Base-by-base conservation (phyloP, 1,284 basidiomycete species). In the Veloboletus limbatus region DNA sequence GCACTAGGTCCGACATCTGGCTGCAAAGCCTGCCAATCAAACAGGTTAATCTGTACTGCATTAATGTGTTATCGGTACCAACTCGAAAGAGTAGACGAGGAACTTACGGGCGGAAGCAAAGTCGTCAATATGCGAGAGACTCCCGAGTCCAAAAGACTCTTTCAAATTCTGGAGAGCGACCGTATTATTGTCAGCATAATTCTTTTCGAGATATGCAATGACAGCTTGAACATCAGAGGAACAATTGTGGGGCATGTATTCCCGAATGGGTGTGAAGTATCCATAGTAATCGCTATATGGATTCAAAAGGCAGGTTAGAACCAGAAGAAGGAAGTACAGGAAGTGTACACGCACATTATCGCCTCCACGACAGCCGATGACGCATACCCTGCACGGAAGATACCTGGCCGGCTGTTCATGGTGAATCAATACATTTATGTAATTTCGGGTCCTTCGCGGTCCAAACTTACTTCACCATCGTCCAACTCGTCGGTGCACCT, bases 301-400 rank as follows among this genome's bases (percentile, higher is more conserved):
- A 41, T 33, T 7, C n/a, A n/a, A 5, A 25, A 20, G 18, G 6
- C 16, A 1, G 26, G 21, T 51, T 22, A 53, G 43, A 46, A n/a
- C 3, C 4, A 4, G 14, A 32, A 22, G 18, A 17, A 17, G 13
- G 10, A 9, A 41, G 16, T 4, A 9, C 4, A 26, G 30, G 18
- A 27, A 38, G 13, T 14, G 11, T 38, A 31, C 11, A 47, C 47
- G 22, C 51, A 82, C 79, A 74, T 63, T 49, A 82, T 84, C 4
- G 81, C 78, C 64, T 88, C 71, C 2, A 88, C 85, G 16, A 87
- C 83, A 7, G 69, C 85, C 13, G 85, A 88, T 3, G 85, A 86
- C 3, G 79, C 77, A 57, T 86, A 86, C 5, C 77, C 84, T 4
- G 83, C 83, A 47, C 68, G 74, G 66, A 89, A 88, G 14, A 85